These are phyloP conservation scores for Xylaria sp. DNA, from an alignment of 2,329 filamentous ascomycete species.

Conservation along the genomic window DNA sequence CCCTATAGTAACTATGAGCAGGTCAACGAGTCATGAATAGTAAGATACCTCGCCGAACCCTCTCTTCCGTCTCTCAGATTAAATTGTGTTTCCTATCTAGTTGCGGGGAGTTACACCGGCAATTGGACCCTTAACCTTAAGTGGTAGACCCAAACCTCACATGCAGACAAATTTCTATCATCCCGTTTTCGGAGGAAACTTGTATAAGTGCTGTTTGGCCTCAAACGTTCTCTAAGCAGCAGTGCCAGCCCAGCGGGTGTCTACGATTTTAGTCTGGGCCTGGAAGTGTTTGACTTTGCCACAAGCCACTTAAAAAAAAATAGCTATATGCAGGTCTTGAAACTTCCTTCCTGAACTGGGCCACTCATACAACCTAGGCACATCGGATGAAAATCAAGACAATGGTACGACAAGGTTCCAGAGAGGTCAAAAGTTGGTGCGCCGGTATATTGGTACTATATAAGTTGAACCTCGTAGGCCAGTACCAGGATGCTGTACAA, in stretches of 20 bases:
- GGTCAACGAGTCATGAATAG: conserved; percentile 9
- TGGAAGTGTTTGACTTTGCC: conserved; percentile 21
- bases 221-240: conserved; percentile 21
- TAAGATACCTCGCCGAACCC: conserved; percentile 33
- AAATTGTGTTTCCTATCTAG: conserved; percentile 5
- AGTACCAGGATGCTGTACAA: conserved; percentile 28
- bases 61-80: conserved; percentile 26
- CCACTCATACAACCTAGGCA: conserved; percentile 26
- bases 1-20: conserved; percentile 6
- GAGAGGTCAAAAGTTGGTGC: conserved; percentile 14
- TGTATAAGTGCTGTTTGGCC: conserved; percentile 12
- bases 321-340: conserved; percentile 37
- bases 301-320: conserved; percentile 30
- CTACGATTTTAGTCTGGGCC: conserved; percentile 13
- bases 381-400: conserved; percentile 35
- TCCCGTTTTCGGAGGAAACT: conserved; percentile 16
- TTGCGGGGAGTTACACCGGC: conserved; percentile 7
- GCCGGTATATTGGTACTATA: conserved; percentile 21
- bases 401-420: conserved; percentile 32
- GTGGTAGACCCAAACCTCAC: conserved; percentile 13
- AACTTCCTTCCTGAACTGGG: conserved; percentile 36
- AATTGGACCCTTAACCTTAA: conserved; percentile 9
- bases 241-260: conserved; percentile 18
- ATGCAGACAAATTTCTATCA: conserved; percentile 10
- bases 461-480: conserved; percentile 18